phyloP scores from a whole-genome alignment of 2,329 filamentous ascomycete genomes.

The Verticillium albo-atrum region DNA sequence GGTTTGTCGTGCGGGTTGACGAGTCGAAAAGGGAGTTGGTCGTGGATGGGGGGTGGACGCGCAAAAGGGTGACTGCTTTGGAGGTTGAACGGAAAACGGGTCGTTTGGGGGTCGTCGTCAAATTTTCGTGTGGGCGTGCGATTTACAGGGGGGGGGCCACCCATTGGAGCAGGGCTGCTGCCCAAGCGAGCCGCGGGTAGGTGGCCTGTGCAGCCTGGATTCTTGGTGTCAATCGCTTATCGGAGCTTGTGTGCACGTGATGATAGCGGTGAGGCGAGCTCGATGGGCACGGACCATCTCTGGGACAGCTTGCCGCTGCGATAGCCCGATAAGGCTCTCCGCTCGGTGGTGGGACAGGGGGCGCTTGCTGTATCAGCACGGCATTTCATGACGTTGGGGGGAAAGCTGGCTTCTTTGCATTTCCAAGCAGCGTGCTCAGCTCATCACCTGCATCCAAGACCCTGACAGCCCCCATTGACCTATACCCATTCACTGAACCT shows the following conservation, averaged over 20 bases:
- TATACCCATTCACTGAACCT: not conserved
- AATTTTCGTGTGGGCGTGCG: conserved; percentile 13
- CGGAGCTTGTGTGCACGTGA: not conserved
- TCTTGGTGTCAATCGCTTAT: not conserved
- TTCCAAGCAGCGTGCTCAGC: conserved; percentile 24
- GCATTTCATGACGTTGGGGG: conserved; percentile 10
- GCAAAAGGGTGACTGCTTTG: conserved; percentile 13
- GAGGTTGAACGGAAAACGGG: conserved; percentile 8
- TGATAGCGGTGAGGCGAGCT: conserved; percentile 2
- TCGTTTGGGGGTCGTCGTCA: not conserved
- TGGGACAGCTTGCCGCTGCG: not conserved
- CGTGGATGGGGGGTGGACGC: conserved; percentile 6
- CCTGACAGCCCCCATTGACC: not conserved
- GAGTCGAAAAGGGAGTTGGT: conserved; percentile 28
- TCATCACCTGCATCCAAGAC: not conserved
- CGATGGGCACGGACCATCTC: not conserved
- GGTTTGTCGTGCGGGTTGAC: conserved; percentile 24
- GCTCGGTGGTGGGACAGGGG: not conserved
- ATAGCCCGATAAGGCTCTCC: conserved; percentile 1
- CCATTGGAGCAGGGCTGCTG: conserved; percentile 22
- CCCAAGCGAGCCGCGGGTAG: conserved; percentile 5
- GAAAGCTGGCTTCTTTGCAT: conserved; percentile 34
- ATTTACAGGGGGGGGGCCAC: conserved; percentile 5
- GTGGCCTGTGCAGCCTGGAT: not conserved
- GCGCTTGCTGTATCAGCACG: not conserved